A percentile compares a stretch with the other conserved stretches of the same genome.
Conservation (phyloP, 192 early-diverging fungal species). For the Radiomyces spectabilis region DNA sequence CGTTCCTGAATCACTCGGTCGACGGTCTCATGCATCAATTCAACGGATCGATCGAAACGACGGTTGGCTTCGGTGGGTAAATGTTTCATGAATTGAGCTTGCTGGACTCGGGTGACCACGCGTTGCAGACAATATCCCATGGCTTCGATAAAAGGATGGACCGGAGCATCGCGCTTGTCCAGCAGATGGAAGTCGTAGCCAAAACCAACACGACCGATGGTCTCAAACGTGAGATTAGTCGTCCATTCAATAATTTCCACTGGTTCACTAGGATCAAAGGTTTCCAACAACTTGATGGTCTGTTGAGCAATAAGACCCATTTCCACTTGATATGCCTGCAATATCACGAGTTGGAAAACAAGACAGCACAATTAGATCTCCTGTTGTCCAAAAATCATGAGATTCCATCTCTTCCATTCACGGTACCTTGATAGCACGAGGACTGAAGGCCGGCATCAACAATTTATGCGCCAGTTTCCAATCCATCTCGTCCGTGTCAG, state of each 20-base stretch:
- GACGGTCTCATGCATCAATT: slow-evolving; percentile 38
- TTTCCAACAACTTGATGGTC: slow-evolving; percentile 21
- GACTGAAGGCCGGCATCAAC: slow-evolving; percentile 49
- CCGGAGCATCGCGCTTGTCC: slow-evolving; percentile 1
- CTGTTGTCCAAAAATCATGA: too few relatives aligned
- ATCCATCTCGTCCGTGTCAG: slow-evolving; percentile 34
- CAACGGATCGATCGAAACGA: slow-evolving; percentile 23
- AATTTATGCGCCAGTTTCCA: slow-evolving; percentile 53
- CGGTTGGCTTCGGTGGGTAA: slow-evolving; percentile 35
- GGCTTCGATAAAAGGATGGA: slow-evolving; percentile 24
- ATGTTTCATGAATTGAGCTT: slow-evolving; percentile 32
- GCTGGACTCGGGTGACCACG: slow-evolving; percentile 15
- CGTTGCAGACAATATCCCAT: slow-evolving; percentile 33
- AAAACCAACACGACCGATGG: slow-evolving; percentile 47
- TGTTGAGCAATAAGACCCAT: slow-evolving; percentile 35
- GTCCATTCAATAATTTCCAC: slow-evolving; percentile 39
- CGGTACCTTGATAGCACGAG: slow-evolving; percentile 29
- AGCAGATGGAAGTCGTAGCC: slow-evolving; percentile 42
- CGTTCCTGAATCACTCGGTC: slow-evolving; percentile 43
- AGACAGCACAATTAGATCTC: too few relatives aligned
- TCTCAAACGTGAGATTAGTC: slow-evolving; percentile 49
- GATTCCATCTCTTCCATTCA: too few relatives aligned
- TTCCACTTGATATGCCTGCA: slow-evolving; percentile 27
- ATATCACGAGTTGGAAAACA: background rate
- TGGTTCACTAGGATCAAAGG: slow-evolving; percentile 19